Evolutionary conservation across 257 asterid species (phyloP), one percentile per base, ranked within the genome.

Genomic region (Scutellaria minor): DNA sequence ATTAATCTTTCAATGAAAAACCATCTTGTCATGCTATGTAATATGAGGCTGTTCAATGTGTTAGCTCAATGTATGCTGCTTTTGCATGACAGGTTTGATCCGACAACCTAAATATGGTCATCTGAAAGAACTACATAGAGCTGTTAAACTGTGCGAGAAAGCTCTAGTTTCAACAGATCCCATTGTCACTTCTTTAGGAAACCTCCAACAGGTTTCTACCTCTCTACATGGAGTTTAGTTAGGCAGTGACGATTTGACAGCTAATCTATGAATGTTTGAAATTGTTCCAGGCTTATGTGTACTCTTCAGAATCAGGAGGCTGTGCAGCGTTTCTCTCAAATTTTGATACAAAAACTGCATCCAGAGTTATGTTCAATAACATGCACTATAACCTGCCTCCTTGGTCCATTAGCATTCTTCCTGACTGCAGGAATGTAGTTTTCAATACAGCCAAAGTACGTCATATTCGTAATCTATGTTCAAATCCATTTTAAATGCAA

Each of bases 371-470:
- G 88, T 95, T 92, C 90, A 90, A 92, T 70, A 87, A 90, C 85
- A 83, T 86, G 96, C 97, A 90, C 65, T 90, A 90, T 51, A 82
- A 78, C 73, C 76, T 95, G 70, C 97, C 90, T 60, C 93, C 99
- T 60, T 90, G 96, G 99, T 95, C 98, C 54, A 87, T 95, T 79
- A 95, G 99, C 85, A 95, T 95, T 77, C 96, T 95, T 65, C 91
- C 96, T 0, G 97, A 90, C 81, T 92, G 99, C 96, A 82, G 92
- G 72, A 87, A 92, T 58, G 98, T 75, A 3, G 95, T 85, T 75
- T 95, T 87, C 84, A 95, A 92, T 68, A 92, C 99, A 11, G 99
- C 99, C 82, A 89, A 85, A 60, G 99, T 92, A 85, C 0, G 96
- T 75, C 45, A 41, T 40, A 7, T 66, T 53, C 41, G 7, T 10